Base-by-base conservation (phyloP, 108 stramenopile species). In the Cyclotella cryptica region DNA sequence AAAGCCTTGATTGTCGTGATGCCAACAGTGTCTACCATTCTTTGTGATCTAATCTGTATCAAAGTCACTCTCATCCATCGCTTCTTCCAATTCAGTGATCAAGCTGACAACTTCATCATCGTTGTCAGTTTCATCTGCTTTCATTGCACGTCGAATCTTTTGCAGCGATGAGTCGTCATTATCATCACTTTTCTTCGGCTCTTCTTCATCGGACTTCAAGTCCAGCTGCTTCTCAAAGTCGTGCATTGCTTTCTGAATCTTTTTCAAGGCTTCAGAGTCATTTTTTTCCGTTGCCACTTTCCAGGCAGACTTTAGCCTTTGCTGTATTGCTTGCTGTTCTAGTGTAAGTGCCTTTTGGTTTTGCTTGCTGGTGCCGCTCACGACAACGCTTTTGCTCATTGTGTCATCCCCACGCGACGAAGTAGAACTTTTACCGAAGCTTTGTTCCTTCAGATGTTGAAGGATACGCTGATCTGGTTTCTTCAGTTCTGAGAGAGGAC, bases 201-300 rank as follows among this genome's bases (percentile, higher is more conserved):
- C 47, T 9, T 40, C 69, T n/a, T 47, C 67, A 11, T 54, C 35
- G 8, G 44, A 66, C 18, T 43, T 72, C 13, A 21, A 21, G 29
- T 63, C 63, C n/a, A 81, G 41, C 47, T 75, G 69, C 1, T 41
- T 63, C 53, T 81, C 74, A 41, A 81, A 70, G 29, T 71, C 80
- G 59, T 81, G 60, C 80, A 81, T 81, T 41, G 80, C 80, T 62
- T 71, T 64, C 47, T 75, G 71, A 60, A 81, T 81, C 74, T 74
- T 69, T 42, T 75, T 69, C 51, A 81, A 63, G 10, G 80, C 80
- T 42, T 61, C 80, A 28, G 45, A 27, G 40, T 81, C 80, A 26
- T 68, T 61, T 51, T 55, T 69, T 57, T 75, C 60, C 42, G 26
- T 75, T 17, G 80, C 80, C n/a, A 81, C 61, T 59, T 81, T 81